Base-by-base conservation (phyloP, 2,329 filamentous ascomycete species). In the Pezicula carpinea region DNA sequence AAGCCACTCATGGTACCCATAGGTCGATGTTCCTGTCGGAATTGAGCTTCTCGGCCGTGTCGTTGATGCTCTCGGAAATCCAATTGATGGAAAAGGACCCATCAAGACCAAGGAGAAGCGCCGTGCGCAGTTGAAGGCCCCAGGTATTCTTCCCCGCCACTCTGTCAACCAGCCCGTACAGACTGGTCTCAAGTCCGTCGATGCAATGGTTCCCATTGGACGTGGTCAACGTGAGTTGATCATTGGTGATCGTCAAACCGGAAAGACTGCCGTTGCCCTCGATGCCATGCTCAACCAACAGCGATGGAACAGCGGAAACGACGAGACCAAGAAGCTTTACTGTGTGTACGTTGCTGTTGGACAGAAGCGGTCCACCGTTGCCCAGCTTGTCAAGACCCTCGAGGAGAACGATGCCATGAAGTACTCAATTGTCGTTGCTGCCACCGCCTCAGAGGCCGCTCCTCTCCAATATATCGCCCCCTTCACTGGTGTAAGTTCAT, bases 211-310 rank as follows among this genome's bases (percentile, higher is more conserved):
- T 64, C 93, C 93, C 66, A 96, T 99, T 66, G 93, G 93, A 72
- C 93, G 93, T 92, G 93, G 93, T 69, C 93, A 99, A 83, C 93
- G 93, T 92, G 93, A 99, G 81, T 79, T 99, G 83, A 97, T 99
- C 74, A 99, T 99, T 75, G 93, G 93, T 80, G 93, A 99, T 72
- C 93, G 93, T 90, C 93, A 99, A 79, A 99, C 93, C 65, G 93
- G 93, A 75, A 99, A 99, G 87, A 99, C 93, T 69, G 93, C 93
- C 66, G 92, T 99, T 70, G 92, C 87, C 66, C 89, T 99, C 55
- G 93, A 99, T 72, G 84, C 92, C 72, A 97, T 99, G 64, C 85
- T 99, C 55, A 99, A 99, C 87, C 93, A 99, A 82, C 95, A 93
- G 84, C 83, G 92, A 69, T 97, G 92, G 92, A 99, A 99, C 84